phyloP scores from a whole-genome alignment of 495 filamentous ascomycete genomes.

The Aspergillus bridgeri region DNA sequence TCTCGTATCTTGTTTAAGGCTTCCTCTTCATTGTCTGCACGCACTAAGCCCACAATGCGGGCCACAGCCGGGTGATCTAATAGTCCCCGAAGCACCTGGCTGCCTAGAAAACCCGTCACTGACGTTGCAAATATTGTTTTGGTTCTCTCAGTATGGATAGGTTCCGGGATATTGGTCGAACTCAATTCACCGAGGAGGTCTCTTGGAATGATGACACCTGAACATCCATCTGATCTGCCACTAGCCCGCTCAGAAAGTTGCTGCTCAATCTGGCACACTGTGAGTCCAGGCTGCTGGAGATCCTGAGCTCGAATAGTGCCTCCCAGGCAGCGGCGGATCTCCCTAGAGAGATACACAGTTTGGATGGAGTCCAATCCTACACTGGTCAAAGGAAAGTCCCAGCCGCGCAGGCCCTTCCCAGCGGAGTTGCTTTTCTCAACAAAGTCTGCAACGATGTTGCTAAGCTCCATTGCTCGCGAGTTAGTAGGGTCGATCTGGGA shows the following conservation, averaged over 20 bases:
- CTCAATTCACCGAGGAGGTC: background rate
- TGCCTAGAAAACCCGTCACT: conserved; percentile 31
- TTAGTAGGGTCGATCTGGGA: background rate
- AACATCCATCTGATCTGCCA: background rate
- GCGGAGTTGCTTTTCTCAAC: background rate
- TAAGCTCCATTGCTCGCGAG: background rate
- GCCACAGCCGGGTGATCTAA: conserved; percentile 10
- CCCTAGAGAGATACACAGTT: background rate
- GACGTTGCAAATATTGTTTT: background rate
- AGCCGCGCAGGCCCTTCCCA: background rate
- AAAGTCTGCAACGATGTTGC: background rate
- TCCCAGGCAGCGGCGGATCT: background rate
- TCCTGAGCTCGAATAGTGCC: background rate
- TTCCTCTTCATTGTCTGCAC: conserved; percentile 8
- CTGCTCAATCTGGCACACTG: background rate
- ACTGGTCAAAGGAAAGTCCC: background rate
- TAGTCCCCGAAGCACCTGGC: conserved; percentile 22
- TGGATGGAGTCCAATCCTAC: background rate
- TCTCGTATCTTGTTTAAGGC: conserved; percentile 19
- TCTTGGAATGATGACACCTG: background rate
- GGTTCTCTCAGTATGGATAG: background rate
- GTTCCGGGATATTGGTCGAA: too few species aligned
- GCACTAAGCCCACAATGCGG: conserved; percentile 25
- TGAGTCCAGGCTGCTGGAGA: background rate
- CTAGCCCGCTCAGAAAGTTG: too few species aligned